Evolutionary conservation across 495 filamentous ascomycete species (phyloP), one percentile per base, ranked within the genome.

Genomic region (Cercophora newfieldiana): DNA sequence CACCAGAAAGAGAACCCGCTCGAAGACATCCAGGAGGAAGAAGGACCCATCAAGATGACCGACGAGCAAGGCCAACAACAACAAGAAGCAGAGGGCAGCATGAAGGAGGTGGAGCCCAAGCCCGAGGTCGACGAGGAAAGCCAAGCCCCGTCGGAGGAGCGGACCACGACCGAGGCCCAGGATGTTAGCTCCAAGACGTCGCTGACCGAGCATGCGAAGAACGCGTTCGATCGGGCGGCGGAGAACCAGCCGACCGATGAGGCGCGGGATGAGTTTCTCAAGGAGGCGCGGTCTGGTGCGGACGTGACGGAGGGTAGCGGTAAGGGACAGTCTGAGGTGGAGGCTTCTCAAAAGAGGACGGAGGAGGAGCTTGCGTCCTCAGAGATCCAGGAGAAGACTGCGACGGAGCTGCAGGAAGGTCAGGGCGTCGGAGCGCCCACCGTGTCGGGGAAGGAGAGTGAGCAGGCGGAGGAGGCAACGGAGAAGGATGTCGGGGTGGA

Each of bases 71-170:
- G 28, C 37, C 25, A 56, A 51, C 12, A 16, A 7, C 4, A 59
- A 18, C 25, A 53, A 19, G 56, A 31, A 56, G 51, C 19, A 1
- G 25, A 64, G 16, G 61, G 19, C 22, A 22, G 6, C 4, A 24
- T 66, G 24, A 44, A 64, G 37, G 54, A 71, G 2, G 57, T 63
- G 16, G 63, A 68, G 61, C 59, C 63, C 26, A 19, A 73, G 33
- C 61, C 63, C 31, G 80, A 75, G n/a, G n/a, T n/a, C 5, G 85
- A 86, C 50, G 79, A 87, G 54, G 62, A 60, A 31, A 50, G 24
- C 37, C 53, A 19, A 33, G 58, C 30, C 14, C 29, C 67, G 59
- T 57, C 68, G 31, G 54, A 60, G 19, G 51, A 49, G 10, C 49
- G 50, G 28, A 33, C 44, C 19, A 55, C 22, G 22, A 67, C 59